These are phyloP conservation scores for Macrophomina tecta DNA, from an alignment of 2,329 filamentous ascomycete species.

Conservation along the genomic window DNA sequence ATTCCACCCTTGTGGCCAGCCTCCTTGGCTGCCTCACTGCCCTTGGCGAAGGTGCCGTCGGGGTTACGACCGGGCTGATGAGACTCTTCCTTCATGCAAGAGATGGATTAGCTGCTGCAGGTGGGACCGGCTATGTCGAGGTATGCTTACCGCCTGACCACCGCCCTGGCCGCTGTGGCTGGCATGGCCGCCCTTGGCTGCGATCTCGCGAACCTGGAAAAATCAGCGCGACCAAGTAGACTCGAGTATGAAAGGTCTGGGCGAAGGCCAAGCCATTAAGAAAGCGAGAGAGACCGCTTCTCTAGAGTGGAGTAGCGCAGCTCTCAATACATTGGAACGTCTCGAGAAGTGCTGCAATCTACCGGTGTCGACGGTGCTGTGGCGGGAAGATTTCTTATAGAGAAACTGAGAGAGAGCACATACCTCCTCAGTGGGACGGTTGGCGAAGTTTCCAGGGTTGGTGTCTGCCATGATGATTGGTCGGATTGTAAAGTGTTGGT, in stretches of 20 bases:
- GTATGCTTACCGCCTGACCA: conserved; percentile 17
- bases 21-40: conserved; percentile 46
- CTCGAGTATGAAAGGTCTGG: not conserved
- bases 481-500: not conserved
- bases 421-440: conserved; percentile 55
- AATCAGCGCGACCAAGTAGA: not conserved
- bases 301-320: not conserved
- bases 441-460: conserved; percentile 61
- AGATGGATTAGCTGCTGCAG: not conserved
- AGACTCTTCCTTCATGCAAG: conserved; percentile 1
- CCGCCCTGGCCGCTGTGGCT: conserved; percentile 40
- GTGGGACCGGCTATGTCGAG: not conserved
- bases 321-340: not conserved
- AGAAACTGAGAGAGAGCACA: not conserved
- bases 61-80: conserved; percentile 41
- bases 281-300: not conserved
- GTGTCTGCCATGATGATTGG: conserved; percentile 43
- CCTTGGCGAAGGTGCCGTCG: conserved; percentile 48
- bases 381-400: not conserved
- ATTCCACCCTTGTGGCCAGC: conserved; percentile 44
- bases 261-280: not conserved
- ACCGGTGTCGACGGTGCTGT: not conserved
- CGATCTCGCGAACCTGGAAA: conserved; percentile 50
- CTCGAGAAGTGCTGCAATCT: not conserved
- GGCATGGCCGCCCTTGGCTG: conserved; percentile 56